Base-by-base conservation (phyloP, 768 basidiomycete species). In the Mycena filopes region DNA sequence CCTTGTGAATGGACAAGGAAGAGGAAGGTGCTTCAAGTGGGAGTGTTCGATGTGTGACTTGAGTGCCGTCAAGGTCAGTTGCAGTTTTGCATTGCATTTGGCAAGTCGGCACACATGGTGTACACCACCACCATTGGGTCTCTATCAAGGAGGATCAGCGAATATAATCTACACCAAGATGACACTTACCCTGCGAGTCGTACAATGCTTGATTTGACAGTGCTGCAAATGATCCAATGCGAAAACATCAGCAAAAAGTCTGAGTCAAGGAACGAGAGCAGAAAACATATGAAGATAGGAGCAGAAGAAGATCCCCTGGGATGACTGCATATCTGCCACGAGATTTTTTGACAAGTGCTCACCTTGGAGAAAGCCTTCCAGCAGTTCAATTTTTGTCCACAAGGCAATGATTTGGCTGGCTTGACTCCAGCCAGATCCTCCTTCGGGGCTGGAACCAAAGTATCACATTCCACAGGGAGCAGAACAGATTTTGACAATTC, bases 341-440 rank as follows among this genome's bases (percentile, higher is more conserved):
- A 12, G 38, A 49, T 21, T 9, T 38, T 8, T 4, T 1, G n/a
- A 18, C 33, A 12, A 33, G 10, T 36, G 26, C 64, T 54, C 29
- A 65, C 64, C 64, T 53, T 55, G 28, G n/a, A 9, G 26, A 65
- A 65, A 10, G 64, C 51, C 12, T 6, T 60, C 64, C 58, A 60
- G 40, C 64, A 55, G 15, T 41, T 49, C 2, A 65, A 26, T 26
- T 28, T 48, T 42, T 59, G 57, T 16, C 53, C 57, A 50, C 64
- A 65, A 0, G 46, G 38, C 0, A 16, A 47, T 15, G 51, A 13
- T 6, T 25, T 31, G 10, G n/a, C 4, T 13, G 13, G n/a, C 4
- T 2, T 28, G 13, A 28, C 15, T 11, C 41, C 55, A 36, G n/a
- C n/a, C 13, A 15, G 28, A 16, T 31, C 26, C 9, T 45, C 42